A percentile compares a stretch with the other conserved stretches of the same genome.
These are phyloP conservation scores for Trichosporon sp. DNA, from an alignment of 1,284 basidiomycete species.

Conservation along the genomic window DNA sequence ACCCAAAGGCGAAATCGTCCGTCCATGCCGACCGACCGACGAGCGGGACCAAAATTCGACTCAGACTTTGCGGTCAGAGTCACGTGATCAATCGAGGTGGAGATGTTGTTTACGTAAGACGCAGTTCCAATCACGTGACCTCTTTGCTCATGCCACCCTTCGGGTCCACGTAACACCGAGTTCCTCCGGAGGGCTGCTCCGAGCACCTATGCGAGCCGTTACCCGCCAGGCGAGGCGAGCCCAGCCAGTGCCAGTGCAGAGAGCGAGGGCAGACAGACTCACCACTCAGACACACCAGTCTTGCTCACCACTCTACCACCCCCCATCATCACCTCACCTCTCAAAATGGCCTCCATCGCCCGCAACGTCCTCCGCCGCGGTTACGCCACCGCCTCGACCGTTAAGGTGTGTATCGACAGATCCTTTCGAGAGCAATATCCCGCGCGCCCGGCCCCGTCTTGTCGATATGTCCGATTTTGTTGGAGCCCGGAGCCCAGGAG, in stretches of 20 bases:
- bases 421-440: background rate
- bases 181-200: background rate
- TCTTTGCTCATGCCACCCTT: background rate
- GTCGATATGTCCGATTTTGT: background rate
- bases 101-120: background rate
- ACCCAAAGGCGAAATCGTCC: background rate
- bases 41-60: background rate
- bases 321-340: conserved; percentile 14
- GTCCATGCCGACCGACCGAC: background rate
- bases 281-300: conserved; percentile 1
- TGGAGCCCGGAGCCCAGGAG: background rate
- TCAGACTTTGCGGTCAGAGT: background rate
- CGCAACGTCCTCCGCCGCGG: conserved; percentile 41
- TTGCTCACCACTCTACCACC: conserved; percentile 13
- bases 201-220: background rate
- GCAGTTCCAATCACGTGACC: background rate
- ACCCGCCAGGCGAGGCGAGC: background rate
- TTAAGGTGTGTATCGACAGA: conserved; percentile 40
- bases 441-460: background rate
- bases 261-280: background rate
- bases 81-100: background rate
- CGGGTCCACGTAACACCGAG: background rate
- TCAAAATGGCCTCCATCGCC: conserved; percentile 44
- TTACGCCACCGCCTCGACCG: conserved; percentile 43
- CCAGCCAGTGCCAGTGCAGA: conserved; percentile 4